Base-by-base conservation (phyloP, 2,329 filamentous ascomycete species). In the Botrytis elliptica region DNA sequence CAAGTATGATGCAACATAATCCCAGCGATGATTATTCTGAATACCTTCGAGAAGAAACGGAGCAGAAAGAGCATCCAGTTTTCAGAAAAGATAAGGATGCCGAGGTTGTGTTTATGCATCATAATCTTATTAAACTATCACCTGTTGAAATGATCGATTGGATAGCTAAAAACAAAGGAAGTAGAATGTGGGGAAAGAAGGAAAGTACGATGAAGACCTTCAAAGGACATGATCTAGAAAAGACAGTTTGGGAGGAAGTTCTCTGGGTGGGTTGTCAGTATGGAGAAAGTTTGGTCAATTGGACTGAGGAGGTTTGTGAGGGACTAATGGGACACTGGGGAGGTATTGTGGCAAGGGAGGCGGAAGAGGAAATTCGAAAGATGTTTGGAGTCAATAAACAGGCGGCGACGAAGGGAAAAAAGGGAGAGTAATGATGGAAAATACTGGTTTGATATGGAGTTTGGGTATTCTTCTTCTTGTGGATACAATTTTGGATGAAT, bases 161-260 rank as follows among this genome's bases (percentile, higher is more conserved):
- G 72, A 64, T 70, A 25, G n/a, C 52, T 7, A 33, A 44, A n/a
- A 70, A 69, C 20, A 33, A 49, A 33, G 52, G 38, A 12, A 60
- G 55, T 18, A 64, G 72, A 36, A 73, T 74, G 70, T 74, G 73
- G 73, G 70, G 64, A 20, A 22, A 46, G 10, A 72, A 57, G 18
- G 18, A 55, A 9, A 25, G 52, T 33, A 72, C 70, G 4, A 40
- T 73, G 3, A 40, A n/a, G 4, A 55, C 4, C 5, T 73, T 73
- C n/a, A 25, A 33, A 16, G 70, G 55, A 6, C 38, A 22, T 22
- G 73, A 74, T 57, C 42, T 74, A n/a, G 73, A 74, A 66, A 36
- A n/a, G 2, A 46, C 42, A 1, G 29, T 73, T 38, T 74, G 73
- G 73, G 64, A 74, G n/a, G 38, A 70, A n/a, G 8, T 73, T 36